Evolutionary conservation across 352 stramenopile species (phyloP).

Genomic region (Phytophthora pluvialis): DNA sequence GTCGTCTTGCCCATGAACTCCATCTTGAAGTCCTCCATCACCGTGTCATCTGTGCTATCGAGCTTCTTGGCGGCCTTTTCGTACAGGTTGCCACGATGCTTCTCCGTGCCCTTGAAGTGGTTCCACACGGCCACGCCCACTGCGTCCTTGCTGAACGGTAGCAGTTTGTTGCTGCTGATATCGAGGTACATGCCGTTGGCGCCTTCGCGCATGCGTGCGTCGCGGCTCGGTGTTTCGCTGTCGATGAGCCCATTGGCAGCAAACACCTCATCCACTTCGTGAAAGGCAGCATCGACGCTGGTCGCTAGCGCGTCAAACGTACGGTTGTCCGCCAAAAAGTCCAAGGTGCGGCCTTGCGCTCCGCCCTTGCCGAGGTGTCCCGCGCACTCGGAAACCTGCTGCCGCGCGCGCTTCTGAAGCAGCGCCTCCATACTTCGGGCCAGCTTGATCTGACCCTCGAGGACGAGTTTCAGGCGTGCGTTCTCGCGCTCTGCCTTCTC

Average conservation of each 20-base stretch:
- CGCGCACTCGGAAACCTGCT: conserved; percentile 28
- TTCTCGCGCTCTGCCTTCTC: conserved; percentile 55
- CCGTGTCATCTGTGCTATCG: conserved; percentile 41
- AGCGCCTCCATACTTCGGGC: conserved; percentile 49
- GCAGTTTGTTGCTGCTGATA: conserved; percentile 38
- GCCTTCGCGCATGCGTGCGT: conserved; percentile 29
- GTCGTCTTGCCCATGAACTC: conserved; percentile 54
- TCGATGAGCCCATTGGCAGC: conserved; percentile 31
- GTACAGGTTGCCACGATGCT: conserved; percentile 30
- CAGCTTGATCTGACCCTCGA: conserved; percentile 59
- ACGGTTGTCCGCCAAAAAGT: conserved; percentile 20
- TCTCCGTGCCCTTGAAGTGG: conserved; percentile 29
- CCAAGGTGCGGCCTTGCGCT: conserved; percentile 21
- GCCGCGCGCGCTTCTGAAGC: conserved; percentile 45
- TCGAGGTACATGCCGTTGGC: conserved; percentile 40
- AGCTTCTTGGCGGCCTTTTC: conserved; percentile 26
- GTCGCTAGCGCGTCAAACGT: conserved; percentile 41
- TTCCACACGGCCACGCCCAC: conserved; percentile 32
- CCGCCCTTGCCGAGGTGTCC: conserved; percentile 3
- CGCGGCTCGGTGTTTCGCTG: conserved; percentile 15
- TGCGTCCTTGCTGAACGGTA: conserved; percentile 35
- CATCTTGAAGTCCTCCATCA: conserved; percentile 60
- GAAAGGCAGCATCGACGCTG: conserved; percentile 34
- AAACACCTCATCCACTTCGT: conserved; percentile 40
- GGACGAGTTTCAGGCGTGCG: conserved; percentile 51